Percentiles rank a stretch among this genome's conserved stretches.
Conservation (phyloP, 2,329 filamentous ascomycete genomes). For the Zasmidium cellare region DNA sequence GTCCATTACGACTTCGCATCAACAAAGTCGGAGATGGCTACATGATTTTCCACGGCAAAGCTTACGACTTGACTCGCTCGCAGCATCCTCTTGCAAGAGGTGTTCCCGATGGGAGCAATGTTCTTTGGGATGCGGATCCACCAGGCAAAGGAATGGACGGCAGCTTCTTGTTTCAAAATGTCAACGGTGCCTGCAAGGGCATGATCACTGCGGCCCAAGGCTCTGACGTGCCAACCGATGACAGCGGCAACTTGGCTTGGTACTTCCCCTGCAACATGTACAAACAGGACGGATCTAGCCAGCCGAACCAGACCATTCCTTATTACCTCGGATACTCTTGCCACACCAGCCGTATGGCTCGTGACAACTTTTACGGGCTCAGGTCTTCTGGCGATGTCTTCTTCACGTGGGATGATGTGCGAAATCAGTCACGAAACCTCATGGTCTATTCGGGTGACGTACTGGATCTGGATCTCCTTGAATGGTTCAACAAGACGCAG, state of each 20-base stretch:
- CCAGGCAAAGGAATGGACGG: conserved; percentile 87
- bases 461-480: conserved; percentile 81
- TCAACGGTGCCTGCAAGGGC: conserved; percentile 94
- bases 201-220: conserved; percentile 71
- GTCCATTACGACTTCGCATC: conserved; percentile 67
- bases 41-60: conserved; percentile 94
- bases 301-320: conserved; percentile 70
- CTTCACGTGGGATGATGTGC: conserved; percentile 93
- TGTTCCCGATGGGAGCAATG: conserved; percentile 72
- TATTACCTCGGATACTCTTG: conserved; percentile 86
- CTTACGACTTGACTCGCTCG: conserved; percentile 78
- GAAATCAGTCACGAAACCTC: conserved; percentile 83
- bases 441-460: conserved; percentile 94
- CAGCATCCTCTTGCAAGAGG: conserved; percentile 78
- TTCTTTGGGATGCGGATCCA: conserved; percentile 81
- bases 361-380: conserved; percentile 75
- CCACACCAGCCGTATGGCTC: conserved; percentile 71
- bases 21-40: conserved; percentile 80
- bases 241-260: conserved; percentile 77
- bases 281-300: conserved; percentile 86
- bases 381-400: conserved; percentile 79
- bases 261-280: conserved; percentile 93
- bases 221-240: conserved; percentile 79
- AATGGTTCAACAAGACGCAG: conserved; percentile 84
- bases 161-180: conserved; percentile 97